phyloP scores from a whole-genome alignment of 2,329 filamentous ascomycete species.

The Fusarium irregulare region DNA sequence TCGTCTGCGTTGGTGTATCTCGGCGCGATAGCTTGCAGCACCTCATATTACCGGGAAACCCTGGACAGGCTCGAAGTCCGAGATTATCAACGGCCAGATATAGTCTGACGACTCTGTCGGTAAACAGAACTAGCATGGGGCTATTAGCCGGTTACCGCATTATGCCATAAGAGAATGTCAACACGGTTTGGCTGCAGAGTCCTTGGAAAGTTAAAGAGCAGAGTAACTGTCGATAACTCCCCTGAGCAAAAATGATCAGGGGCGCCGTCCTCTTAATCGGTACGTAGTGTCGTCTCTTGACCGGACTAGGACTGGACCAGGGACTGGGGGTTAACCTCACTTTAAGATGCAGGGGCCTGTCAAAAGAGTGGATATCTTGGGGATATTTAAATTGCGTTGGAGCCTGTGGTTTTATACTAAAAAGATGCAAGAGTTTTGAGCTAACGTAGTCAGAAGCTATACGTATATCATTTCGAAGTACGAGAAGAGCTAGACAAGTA shows the following conservation, averaged over 20 bases:
- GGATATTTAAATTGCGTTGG: constrained; percentile 44
- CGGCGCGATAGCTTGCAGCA: constrained; percentile 11
- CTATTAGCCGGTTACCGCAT: constrained; percentile 9
- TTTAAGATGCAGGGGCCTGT: constrained; percentile 31
- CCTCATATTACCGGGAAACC: constrained; percentile 11
- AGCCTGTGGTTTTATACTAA: constrained; percentile 10
- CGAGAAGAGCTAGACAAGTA: not conserved
- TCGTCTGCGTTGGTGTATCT: constrained; percentile 27
- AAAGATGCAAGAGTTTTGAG: not conserved
- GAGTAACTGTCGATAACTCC: constrained; percentile 10
- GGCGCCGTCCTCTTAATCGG: constrained; percentile 8
- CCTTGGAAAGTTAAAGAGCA: constrained; percentile 5
- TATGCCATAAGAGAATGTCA: not conserved
- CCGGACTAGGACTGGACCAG: constrained; percentile 30
- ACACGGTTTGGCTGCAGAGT: constrained; percentile 4
- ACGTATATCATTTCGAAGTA: not conserved
- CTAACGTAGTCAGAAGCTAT: constrained; percentile 6
- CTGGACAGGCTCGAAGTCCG: constrained; percentile 2
- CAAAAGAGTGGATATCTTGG: constrained; percentile 38
- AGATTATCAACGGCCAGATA: constrained; percentile 8
- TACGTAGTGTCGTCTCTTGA: constrained; percentile 1
- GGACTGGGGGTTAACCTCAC: constrained; percentile 27
- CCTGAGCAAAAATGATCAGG: constrained; percentile 33
- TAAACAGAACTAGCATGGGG: constrained; percentile 8
- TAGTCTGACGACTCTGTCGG: not conserved